Conservation (phyloP, 139 green algal genomes). For the Penium margaritaceum region DNA sequence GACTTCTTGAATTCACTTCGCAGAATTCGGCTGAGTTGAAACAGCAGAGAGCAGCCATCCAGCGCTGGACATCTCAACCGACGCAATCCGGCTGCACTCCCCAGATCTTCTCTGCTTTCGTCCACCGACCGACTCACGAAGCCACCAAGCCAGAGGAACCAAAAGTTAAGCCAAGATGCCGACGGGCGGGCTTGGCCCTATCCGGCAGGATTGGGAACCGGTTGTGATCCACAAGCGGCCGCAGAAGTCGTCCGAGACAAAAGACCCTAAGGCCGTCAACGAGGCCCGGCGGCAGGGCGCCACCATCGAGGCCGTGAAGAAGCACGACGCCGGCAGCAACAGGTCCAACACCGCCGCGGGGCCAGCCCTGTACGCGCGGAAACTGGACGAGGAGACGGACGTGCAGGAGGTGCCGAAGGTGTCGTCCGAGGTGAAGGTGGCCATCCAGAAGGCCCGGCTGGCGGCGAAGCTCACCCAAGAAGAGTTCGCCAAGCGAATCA, state of each 20-base stretch:
- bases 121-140: no score
- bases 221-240: constrained; percentile 50
- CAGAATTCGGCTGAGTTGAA: no score
- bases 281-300: constrained; percentile 33
- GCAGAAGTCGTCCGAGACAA: constrained; percentile 28
- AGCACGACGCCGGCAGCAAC: constrained; percentile 47
- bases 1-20: no score
- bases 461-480: constrained; percentile 95
- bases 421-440: constrained; percentile 84
- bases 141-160: no score
- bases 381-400: constrained; percentile 55
- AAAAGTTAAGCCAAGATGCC: no score
- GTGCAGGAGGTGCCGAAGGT: constrained; percentile 56
- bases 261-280: constrained; percentile 49
- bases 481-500: constrained; percentile 64
- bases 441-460: constrained; percentile 78
- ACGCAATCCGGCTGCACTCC: no score
- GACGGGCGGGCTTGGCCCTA: no score
- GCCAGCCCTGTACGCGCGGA: constrained; percentile 31
- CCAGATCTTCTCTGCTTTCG: no score
- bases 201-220: constrained; percentile 52
- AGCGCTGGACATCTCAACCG: no score
- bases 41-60: no score
- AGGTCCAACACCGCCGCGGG: constrained; percentile 13
- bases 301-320: constrained; percentile 50